These are phyloP conservation scores for Trichoderma semiorbis DNA, from an alignment of 2,329 filamentous ascomycete genomes.

Conservation along the genomic window DNA sequence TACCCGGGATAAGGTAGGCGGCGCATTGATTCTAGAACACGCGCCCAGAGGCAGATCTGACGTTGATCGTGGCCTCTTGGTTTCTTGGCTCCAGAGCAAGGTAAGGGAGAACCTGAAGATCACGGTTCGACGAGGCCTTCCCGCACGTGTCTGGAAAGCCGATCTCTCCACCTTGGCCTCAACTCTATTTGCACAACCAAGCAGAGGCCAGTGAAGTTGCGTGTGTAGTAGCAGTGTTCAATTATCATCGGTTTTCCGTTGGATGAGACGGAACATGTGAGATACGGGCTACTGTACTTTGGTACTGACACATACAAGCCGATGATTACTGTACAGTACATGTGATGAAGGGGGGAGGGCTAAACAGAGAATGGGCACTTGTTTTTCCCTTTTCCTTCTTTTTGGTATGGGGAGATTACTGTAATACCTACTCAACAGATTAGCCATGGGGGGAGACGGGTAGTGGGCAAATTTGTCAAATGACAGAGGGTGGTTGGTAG, in stretches of 20 bases:
- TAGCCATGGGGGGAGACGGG: not conserved
- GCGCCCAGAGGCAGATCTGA: not conserved
- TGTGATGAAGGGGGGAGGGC: not conserved
- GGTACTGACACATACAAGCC: not conserved
- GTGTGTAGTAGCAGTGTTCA: no score
- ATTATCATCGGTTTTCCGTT: not conserved
- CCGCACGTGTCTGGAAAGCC: constrained; percentile 14
- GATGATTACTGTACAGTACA: not conserved
- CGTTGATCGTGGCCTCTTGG: constrained; percentile 10
- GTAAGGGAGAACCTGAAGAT: constrained; percentile 12
- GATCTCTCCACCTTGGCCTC: constrained; percentile 17
- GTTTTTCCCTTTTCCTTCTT: not conserved
- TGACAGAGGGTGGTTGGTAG: not conserved
- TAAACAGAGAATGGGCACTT: not conserved
- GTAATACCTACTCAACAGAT: not conserved
- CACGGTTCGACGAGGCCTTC: not conserved
- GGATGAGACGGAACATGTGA: not conserved
- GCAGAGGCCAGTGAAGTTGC: no score
- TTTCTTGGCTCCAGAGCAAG: not conserved
- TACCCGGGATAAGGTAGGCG: not conserved
- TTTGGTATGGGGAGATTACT: not conserved
- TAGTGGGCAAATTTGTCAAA: not conserved
- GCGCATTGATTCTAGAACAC: not conserved
- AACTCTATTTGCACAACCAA: constrained; percentile 15
- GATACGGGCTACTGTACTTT: not conserved